phyloP scores from a whole-genome alignment of 2,329 filamentous ascomycete species.

The Pseudocercospora musae region DNA sequence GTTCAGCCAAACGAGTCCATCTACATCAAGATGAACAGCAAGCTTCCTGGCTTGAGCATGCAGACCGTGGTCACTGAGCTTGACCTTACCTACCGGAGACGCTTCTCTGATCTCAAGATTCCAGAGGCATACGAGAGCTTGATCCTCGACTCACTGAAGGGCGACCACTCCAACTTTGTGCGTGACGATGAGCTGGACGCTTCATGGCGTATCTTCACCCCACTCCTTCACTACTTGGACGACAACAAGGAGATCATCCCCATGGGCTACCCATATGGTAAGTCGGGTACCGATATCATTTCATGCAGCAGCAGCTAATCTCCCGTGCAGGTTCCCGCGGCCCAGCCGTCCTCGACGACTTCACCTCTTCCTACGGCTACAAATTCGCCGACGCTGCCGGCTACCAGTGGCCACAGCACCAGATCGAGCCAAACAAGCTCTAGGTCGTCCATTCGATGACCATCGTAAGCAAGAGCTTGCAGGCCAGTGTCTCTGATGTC shows the following conservation, averaged over 20 bases:
- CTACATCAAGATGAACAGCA: slow-evolving; percentile 99
- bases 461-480: background rate
- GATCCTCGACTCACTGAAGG: slow-evolving; percentile 95
- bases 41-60: slow-evolving; percentile 97
- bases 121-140: slow-evolving; percentile 98
- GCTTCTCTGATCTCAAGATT: slow-evolving; percentile 99
- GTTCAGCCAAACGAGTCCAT: slow-evolving; percentile 99
- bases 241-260: slow-evolving; percentile 99
- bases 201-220: slow-evolving; percentile 97
- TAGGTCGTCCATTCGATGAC: slow-evolving; percentile 37
- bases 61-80: slow-evolving; percentile 98
- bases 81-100: slow-evolving; percentile 93
- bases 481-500: background rate
- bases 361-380: slow-evolving; percentile 96
- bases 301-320: slow-evolving; percentile 1
- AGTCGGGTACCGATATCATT: slow-evolving; percentile 38
- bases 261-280: slow-evolving; percentile 99
- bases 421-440: slow-evolving; percentile 74
- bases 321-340: slow-evolving; percentile 78
- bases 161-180: slow-evolving; percentile 99
- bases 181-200: slow-evolving; percentile 95
- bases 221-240: slow-evolving; percentile 94
- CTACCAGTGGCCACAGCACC: slow-evolving; percentile 84
- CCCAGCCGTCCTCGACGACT: slow-evolving; percentile 93
- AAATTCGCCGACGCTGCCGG: slow-evolving; percentile 96